phyloP scores from a whole-genome alignment of 148 eudicot genomes.

The Arbutus unedo region DNA sequence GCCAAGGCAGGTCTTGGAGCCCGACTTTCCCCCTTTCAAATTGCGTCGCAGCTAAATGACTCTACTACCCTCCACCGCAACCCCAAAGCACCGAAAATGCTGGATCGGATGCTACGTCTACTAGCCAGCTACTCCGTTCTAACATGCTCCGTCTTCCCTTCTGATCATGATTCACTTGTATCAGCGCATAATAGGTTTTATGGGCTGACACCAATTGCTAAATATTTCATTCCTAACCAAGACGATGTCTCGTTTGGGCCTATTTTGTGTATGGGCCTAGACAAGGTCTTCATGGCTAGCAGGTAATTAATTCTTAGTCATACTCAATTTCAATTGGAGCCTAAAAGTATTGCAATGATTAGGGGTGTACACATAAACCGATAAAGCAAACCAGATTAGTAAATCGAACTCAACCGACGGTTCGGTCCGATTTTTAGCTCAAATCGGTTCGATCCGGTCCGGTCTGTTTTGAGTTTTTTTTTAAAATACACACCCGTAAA shows the following conservation, averaged over 20 bases:
- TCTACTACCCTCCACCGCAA: neutral
- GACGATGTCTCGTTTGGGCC: conserved; percentile 38
- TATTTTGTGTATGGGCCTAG: conserved; percentile 22
- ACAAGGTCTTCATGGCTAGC: conserved; percentile 34
- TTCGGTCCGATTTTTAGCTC: too few relatives aligned
- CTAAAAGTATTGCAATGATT: too few relatives aligned
- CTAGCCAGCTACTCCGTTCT: conserved; percentile 30
- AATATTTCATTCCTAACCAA: conserved; percentile 29
- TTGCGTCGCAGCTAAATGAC: conserved; percentile 14
- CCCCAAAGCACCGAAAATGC: conserved; percentile 36
- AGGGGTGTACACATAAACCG: too few relatives aligned
- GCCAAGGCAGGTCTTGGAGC: conserved; percentile 22
- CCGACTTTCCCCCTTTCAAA: conserved; percentile 21
- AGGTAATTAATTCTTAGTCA: conserved; percentile 18
- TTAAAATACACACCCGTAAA: too few relatives aligned
- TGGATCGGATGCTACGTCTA: conserved; percentile 42
- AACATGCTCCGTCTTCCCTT: neutral
- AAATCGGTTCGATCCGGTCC: too few relatives aligned
- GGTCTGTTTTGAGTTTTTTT: too few relatives aligned
- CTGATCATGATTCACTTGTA: neutral
- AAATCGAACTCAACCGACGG: too few relatives aligned
- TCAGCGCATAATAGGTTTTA: neutral
- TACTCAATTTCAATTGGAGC: too few relatives aligned
- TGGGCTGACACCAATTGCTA: conserved; percentile 30
- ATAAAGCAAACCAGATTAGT: too few relatives aligned